Base-by-base conservation (phyloP, 805 yeast species). In the Kurtzmaniella fragi region DNA sequence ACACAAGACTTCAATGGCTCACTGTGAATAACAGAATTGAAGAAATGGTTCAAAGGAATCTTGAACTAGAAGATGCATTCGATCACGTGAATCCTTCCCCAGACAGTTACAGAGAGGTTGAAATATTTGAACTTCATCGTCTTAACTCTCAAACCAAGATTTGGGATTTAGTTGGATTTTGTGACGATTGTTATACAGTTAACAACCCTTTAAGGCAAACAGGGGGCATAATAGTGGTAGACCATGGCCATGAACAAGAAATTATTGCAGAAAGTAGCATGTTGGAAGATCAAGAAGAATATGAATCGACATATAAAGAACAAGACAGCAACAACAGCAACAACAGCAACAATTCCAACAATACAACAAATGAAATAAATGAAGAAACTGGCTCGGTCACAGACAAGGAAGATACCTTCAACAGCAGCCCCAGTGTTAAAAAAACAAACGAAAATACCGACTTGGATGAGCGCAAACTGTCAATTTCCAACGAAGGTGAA, bases 121-220 rank as follows among this genome's bases (percentile, higher is more conserved):
- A 82, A 51, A 73, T 84, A 1, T 87, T 61, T 59, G 95, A 84
- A 55, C 61, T 84, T 28, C 93, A 84, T 46, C 61, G 62, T 44
- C 66, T 75, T 46, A 70, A 73, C 50, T 56, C 62, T 10, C 59
- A 58, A 12, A 58, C 71, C 2, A 77, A 73, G 35, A 75, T 73
- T 40, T 84, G 95, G 95, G 73, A 71, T 33, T 57, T 72, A n/a
- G 56, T 77, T 1, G 84, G 86, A 17, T 84, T 69, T 53, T 59
- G 80, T 2, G 65, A 64, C 34, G 79, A 77, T 46, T 71, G 73
- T 41, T 81, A 70, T 50, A 64, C 84, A 1, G 50, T 71, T 17
- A 76, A 79, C 46, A 52, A 56, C 37, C 62, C 65, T 4, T 41
- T 42, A 13, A 44, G 64, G 27, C 42, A 45, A 31, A 26, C 47